phyloP scores from a whole-genome alignment of 2,329 filamentous ascomycete species.

The Sclerotinia trifoliorum region DNA sequence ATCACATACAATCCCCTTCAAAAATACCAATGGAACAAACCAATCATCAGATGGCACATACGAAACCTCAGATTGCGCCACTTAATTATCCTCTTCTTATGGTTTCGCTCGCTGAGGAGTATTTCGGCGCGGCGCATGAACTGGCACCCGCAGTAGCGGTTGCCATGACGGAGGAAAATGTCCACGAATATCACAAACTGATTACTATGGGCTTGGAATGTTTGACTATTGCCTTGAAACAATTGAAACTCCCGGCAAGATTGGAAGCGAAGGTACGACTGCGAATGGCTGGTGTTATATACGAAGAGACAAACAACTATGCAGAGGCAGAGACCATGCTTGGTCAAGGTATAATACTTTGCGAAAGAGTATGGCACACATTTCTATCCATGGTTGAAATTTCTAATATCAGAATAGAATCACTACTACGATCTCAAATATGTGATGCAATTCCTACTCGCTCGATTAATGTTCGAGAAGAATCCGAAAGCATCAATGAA shows the following conservation, averaged over 20 bases:
- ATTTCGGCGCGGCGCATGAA: slow-evolving; percentile 63
- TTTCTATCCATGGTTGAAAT: not conserved
- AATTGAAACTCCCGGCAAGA: slow-evolving; percentile 58
- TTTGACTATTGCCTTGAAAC: slow-evolving; percentile 66
- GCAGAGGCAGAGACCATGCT: slow-evolving; percentile 71
- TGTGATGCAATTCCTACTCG: slow-evolving; percentile 71
- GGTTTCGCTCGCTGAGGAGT: slow-evolving; percentile 73
- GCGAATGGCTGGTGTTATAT: slow-evolving; percentile 68
- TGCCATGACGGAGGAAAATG: slow-evolving; percentile 48
- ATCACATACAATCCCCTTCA: slow-evolving; percentile 11
- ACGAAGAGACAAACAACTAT: slow-evolving; percentile 72
- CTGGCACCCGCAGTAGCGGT: slow-evolving; percentile 51
- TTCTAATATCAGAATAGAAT: slow-evolving; percentile 43
- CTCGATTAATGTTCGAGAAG: slow-evolving; percentile 67
- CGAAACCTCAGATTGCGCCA: slow-evolving; percentile 19
- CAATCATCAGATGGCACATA: slow-evolving; percentile 21
- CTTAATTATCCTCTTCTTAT: slow-evolving; percentile 47
- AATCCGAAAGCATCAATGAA: slow-evolving; percentile 73
- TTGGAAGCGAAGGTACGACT: slow-evolving; percentile 68
- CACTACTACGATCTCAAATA: slow-evolving; percentile 68
- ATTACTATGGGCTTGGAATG: slow-evolving; percentile 72
- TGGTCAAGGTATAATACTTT: slow-evolving; percentile 68
- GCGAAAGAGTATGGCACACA: slow-evolving; percentile 54
- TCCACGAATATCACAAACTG: slow-evolving; percentile 69
- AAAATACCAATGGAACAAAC: slow-evolving; percentile 17